Percentiles rank a stretch among this genome's conserved stretches.
These are phyloP conservation scores for Musa balbisiana DNA, from an alignment of 202 grass and related monocot species.

Conservation along the genomic window DNA sequence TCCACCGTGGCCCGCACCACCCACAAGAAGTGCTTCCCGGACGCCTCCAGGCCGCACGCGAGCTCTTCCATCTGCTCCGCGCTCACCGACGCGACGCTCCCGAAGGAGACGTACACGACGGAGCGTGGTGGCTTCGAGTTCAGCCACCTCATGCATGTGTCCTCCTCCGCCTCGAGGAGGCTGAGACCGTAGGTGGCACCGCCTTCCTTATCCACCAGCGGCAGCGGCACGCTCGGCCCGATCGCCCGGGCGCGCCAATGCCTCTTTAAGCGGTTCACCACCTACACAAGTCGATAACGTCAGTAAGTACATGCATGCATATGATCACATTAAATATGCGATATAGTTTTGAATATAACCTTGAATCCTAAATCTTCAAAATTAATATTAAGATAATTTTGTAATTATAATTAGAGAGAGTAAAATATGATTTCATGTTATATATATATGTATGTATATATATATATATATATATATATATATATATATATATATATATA, in stretches of 20 bases:
- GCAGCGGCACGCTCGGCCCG: constrained; percentile 57
- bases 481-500: too few species aligned
- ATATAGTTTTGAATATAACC: too few species aligned
- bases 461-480: too few species aligned
- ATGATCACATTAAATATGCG: too few species aligned
- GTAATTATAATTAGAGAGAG: too few species aligned
- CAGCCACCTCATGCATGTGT: constrained; percentile 58
- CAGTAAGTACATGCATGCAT: too few species aligned
- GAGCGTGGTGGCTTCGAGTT: constrained; percentile 30
- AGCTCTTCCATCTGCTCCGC: constrained; percentile 49
- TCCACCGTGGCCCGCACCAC: constrained; percentile 46
- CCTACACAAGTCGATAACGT: constrained; percentile 18
- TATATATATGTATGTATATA: neutral
- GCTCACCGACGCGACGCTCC: constrained; percentile 45
- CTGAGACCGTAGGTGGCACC: constrained; percentile 39
- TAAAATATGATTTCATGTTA: neutral
- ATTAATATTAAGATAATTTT: too few species aligned
- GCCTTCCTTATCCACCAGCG: neutral
- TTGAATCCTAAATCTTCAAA: too few species aligned
- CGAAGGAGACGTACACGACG: constrained; percentile 63
- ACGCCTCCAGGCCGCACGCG: constrained; percentile 35
- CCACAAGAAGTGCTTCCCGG: constrained; percentile 60
- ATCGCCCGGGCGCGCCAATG: constrained; percentile 38
- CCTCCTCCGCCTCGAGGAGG: constrained; percentile 42
- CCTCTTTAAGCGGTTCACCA: constrained; percentile 25